phyloP scores from a whole-genome alignment of 257 asterid genomes.

The Rhazya stricta region DNA sequence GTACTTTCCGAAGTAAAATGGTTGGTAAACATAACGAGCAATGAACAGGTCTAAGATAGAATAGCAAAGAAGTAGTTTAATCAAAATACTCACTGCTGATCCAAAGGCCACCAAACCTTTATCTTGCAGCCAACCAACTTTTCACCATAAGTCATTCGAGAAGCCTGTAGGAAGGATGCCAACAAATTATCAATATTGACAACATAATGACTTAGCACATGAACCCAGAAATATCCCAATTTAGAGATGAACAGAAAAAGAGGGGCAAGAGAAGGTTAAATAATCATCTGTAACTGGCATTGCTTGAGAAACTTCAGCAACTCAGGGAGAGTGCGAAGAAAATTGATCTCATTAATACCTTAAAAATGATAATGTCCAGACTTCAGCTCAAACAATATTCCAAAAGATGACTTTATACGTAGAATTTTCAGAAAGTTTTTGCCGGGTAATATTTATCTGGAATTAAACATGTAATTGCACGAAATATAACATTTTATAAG shows the following conservation, averaged over 20 bases:
- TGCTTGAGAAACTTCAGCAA: not conserved
- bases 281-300: not conserved
- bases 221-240: not conserved
- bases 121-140: conserved; percentile 7
- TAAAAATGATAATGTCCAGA: not conserved
- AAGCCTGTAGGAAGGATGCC: not conserved
- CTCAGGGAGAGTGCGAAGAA: not conserved
- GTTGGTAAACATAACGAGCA: not conserved
- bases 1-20: not conserved
- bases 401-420: not conserved
- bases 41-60: not conserved
- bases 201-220: not conserved
- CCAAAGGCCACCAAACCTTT: conserved; percentile 5
- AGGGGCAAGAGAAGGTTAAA: not conserved
- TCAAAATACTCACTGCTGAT: not conserved
- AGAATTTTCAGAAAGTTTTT: too few species aligned
- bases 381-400: not conserved
- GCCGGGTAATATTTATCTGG: not conserved
- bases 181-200: not conserved
- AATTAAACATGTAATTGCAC: not conserved
- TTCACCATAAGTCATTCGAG: not conserved
- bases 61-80: not conserved
- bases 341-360: not conserved
- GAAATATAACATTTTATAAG: not conserved
- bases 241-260: not conserved